Evolutionary conservation across 2,329 filamentous ascomycete species (phyloP), one percentile per base, ranked within the genome.

Genomic region (Paecilomyces niveus): DNA sequence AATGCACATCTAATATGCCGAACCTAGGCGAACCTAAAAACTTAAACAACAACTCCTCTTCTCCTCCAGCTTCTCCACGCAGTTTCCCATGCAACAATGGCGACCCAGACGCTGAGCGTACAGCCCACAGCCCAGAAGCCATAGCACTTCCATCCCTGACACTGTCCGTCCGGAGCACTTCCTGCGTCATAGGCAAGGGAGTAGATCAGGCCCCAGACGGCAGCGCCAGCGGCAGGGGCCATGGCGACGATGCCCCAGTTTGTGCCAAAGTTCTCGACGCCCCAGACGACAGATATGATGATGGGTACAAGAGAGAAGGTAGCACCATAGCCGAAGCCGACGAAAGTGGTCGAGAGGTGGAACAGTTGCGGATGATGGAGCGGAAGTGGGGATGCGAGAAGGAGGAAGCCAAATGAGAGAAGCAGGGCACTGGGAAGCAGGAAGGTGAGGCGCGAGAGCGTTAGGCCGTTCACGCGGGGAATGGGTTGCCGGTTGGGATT

Each of bases 221-320:
- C 91, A 0, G 93, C 92, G 0, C 93, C 94, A 0, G 89, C 76
- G 0, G 94, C 94, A 2, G 94, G 94, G 58, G 93, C 87, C 80
- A 95, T 94, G 50, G 92, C 92, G 7, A 97, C 86, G 61, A 97
- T 92, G 9, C 94, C 94, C 86, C 93, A 99, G 68, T 99, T 97
- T 0, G 94, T 99, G 59, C 91, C 94, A 71, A 99, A 97, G 72
- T 97, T 99, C 78, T 97, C 92, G 0, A 96, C 92, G 26, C 94
- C 94, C 94, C 94, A 99, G 53, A 99, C 93, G 9, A 97, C 92
- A n/a, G 88, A 91, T 65, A 97, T 89, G 58, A 97, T 90, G 63
- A 97, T 92, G 1, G 94, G 94, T 0, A 89, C 89, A 5, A 97
- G 82, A 54, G 86, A 89, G 78, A 97, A 99, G 22, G 92, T 85